Conservation (phyloP, 345 rosid genomes). For the Heritiera littoralis region DNA sequence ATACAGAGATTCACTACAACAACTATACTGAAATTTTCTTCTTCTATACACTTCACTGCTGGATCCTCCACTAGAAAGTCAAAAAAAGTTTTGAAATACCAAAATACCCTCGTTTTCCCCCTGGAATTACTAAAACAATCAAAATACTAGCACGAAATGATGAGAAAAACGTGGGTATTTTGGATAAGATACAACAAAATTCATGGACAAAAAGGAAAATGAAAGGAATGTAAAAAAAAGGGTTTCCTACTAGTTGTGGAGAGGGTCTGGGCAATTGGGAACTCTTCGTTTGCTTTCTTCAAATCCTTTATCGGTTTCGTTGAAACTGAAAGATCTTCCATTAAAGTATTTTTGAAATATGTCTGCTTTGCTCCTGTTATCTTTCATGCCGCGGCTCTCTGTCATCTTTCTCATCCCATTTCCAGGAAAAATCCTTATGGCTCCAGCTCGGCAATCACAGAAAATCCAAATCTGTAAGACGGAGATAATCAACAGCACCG, state of each 20-base stretch:
- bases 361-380: slow-evolving; percentile 24
- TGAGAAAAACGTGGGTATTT: slow-evolving; percentile 62
- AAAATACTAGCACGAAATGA: slow-evolving; percentile 26
- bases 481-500: slow-evolving; percentile 26
- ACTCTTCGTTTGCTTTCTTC: slow-evolving; percentile 66
- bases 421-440: slow-evolving; percentile 46
- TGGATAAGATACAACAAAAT: slow-evolving; percentile 34
- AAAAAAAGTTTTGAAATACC: slow-evolving; percentile 24
- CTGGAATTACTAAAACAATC: slow-evolving; percentile 20
- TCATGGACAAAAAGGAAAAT: too few species aligned
- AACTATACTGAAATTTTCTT: slow-evolving; percentile 14
- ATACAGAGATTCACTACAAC: neutral
- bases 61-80: neutral
- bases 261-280: slow-evolving; percentile 95
- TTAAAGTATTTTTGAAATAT: slow-evolving; percentile 44
- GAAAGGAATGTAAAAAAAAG: too few species aligned
- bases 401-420: slow-evolving; percentile 14
- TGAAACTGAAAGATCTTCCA: slow-evolving; percentile 33
- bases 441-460: slow-evolving; percentile 44
- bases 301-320: slow-evolving; percentile 41
- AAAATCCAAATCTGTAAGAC: slow-evolving; percentile 51
- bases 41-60: slow-evolving; percentile 9
- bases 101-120: slow-evolving; percentile 63
- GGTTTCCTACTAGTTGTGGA: slow-evolving; percentile 65
- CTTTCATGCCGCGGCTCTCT: neutral